phyloP scores from a whole-genome alignment of 2,329 filamentous ascomycete species.

The Coniochaeta sp. region DNA sequence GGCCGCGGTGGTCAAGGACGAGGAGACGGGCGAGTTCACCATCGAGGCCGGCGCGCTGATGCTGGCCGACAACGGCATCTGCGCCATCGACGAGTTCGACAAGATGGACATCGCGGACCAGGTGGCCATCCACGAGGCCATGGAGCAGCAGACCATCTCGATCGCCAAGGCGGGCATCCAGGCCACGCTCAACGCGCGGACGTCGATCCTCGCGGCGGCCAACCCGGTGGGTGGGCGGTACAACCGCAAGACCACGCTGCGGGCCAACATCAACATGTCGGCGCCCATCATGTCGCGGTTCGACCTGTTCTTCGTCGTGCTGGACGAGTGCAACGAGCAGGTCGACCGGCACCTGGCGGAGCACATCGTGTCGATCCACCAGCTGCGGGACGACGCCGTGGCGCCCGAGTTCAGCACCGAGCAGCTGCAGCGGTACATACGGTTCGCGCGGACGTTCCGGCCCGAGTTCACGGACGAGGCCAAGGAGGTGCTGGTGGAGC shows the following conservation, averaged over 20 bases:
- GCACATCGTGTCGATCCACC: slow-evolving; percentile 92
- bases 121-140: slow-evolving; percentile 98
- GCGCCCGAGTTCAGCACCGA: slow-evolving; percentile 93
- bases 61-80: slow-evolving; percentile 93
- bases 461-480: slow-evolving; percentile 88
- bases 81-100: slow-evolving; percentile 98
- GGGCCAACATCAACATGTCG: slow-evolving; percentile 96
- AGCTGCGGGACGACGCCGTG: slow-evolving; percentile 84
- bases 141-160: slow-evolving; percentile 99
- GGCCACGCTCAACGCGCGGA: slow-evolving; percentile 91
- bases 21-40: slow-evolving; percentile 97
- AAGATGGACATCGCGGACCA: slow-evolving; percentile 99
- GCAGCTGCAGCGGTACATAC: slow-evolving; percentile 93
- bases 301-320: slow-evolving; percentile 95
- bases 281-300: slow-evolving; percentile 99
- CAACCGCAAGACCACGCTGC: slow-evolving; percentile 88
- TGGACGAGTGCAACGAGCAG: slow-evolving; percentile 91
- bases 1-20: slow-evolving; percentile 93
- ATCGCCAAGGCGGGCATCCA: slow-evolving; percentile 99
- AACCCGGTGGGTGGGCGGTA: slow-evolving; percentile 96
- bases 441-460: slow-evolving; percentile 89
- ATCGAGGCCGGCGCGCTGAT: slow-evolving; percentile 97
- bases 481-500: slow-evolving; percentile 75
- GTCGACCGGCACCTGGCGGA: slow-evolving; percentile 86
- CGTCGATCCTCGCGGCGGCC: slow-evolving; percentile 89